Evolutionary conservation across 345 rosid genomes (phyloP).

Genomic region (Populus simonii): DNA sequence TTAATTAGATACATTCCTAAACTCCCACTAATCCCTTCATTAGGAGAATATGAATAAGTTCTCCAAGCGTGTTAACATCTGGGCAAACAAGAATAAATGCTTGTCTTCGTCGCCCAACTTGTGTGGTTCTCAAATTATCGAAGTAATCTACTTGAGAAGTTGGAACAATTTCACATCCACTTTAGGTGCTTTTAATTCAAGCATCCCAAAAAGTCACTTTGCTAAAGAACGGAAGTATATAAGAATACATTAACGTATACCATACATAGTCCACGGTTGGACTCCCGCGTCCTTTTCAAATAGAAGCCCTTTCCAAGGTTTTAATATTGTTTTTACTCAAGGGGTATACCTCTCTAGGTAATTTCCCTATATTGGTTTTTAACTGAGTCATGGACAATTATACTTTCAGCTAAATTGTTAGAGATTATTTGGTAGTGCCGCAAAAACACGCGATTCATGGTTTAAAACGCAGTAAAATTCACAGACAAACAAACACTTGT

Average conservation of each 20-base stretch:
- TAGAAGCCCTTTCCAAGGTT: not conserved
- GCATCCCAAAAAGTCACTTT: not conserved
- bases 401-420: too few relatives aligned
- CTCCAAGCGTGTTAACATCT: constrained; percentile 14
- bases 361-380: not conserved
- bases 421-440: too few relatives aligned
- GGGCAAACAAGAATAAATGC: not conserved
- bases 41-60: constrained; percentile 27
- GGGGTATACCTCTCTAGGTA: not conserved
- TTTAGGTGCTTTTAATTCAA: not conserved
- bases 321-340: not conserved
- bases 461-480: too few relatives aligned
- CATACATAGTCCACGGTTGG: not conserved
- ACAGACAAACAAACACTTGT: too few relatives aligned
- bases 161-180: not conserved
- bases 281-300: too few relatives aligned
- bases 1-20: not conserved
- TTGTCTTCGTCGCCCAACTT: constrained; percentile 18
- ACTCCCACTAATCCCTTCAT: constrained; percentile 3
- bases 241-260: not conserved
- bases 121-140: constrained; percentile 1
- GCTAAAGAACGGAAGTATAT: not conserved
- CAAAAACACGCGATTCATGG: too few relatives aligned
- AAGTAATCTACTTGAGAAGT: not conserved
- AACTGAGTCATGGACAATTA: not conserved